Evolutionary conservation across 148 eudicot genomes (phyloP), one percentile per base, ranked within the genome.

Genomic region (Nepenthes gracilis): DNA sequence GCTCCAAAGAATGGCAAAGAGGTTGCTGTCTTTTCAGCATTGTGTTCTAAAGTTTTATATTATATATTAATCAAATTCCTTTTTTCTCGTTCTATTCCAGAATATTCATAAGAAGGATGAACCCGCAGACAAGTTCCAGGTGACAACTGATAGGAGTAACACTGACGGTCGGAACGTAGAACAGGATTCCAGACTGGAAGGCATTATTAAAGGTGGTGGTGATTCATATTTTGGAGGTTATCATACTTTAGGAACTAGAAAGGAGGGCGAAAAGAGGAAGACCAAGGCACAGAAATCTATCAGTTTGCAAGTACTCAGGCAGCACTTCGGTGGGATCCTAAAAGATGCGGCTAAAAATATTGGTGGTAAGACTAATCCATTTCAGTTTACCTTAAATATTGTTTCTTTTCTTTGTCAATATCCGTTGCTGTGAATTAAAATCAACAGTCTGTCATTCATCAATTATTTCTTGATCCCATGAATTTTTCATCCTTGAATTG

Each of bases 311-410:
- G 79, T 77, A 43, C 87, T 93, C 14, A 75, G 77, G 68, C 91
- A 88, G 65, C 81, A 88, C 80, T 93, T 85, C 75, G 80, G 88
- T 14, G 91, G 96, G 70, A 93, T 96, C 75, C 75, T 93, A 48
- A 88, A 93, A 72, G 95, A 88, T 77, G 98, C 98, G 60, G 98
- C 98, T 13, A 80, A 75, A 78, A 78, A 74, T 72, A 78, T 93
- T 64, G 98, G 98, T 51, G 98, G 98, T 93, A 83, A 54, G 62
- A 15, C 40, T 38, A 57, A 6, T 23, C 23, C 23, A 23, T 23
- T 23, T 23, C 23, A 23, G 23, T 8, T 3, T 40, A 40, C 45
- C 45, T 40, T 40, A 40, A 40, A 40, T 8, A 4, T 40, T 8
- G 8, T 40, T 40, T 40, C 8, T 8, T 8, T 40, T 40, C 45